Evolutionary conservation across 805 yeast genomes (phyloP), one percentile per base, ranked within the genome.

Genomic region (Suhomyces sp.): DNA sequence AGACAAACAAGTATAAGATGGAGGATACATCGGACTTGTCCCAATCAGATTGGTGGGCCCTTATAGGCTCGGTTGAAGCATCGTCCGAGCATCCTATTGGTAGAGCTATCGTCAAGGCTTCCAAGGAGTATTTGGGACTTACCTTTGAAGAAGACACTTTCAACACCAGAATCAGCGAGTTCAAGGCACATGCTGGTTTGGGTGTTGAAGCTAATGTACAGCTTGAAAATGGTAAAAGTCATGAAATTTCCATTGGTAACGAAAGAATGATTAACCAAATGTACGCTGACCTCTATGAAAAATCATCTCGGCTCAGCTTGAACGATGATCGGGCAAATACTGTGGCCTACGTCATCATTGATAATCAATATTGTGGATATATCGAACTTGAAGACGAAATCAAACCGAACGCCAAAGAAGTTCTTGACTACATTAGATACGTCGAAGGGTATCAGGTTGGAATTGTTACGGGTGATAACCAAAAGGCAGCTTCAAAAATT

Each of bases 21-120:
- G 27, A 52, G 10, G 2, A 60, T 62, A 53, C 17, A 48, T 56
- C 46, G 50, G 68, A 45, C 50, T 55, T 17, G 9, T 15, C 55
- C 6, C 53, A 50, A n/a, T 40, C 53, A 5, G 61, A 64, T 58
- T 77, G 76, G 63, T 83, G 92, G 87, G 66, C 72, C 4, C 59
- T 82, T 5, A 67, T 85, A 20, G 81, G 85, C 3, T 73, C 83
- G 0, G 68, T 85, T 8, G 98, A 94, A 66, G 56, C 66, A 6
- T 77, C 78, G 47, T 86, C 92, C 54, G 97, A 91, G 67, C 99
- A 94, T 68, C 97, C 98, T 0, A 80, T 89, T 41, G 97, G 92
- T 4, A 78, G 72, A 54, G 91, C 97, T 0, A 77, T 94, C 31
- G 73, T 77, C 0, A 68, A 65, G 10, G 71, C 70, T 3, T 66